A percentile compares a stretch with the other conserved stretches of the same genome.
These are phyloP conservation scores for Haplosporangium sp. DNA, from an alignment of 371 early-diverging fungal genomes.

Conservation along the genomic window DNA sequence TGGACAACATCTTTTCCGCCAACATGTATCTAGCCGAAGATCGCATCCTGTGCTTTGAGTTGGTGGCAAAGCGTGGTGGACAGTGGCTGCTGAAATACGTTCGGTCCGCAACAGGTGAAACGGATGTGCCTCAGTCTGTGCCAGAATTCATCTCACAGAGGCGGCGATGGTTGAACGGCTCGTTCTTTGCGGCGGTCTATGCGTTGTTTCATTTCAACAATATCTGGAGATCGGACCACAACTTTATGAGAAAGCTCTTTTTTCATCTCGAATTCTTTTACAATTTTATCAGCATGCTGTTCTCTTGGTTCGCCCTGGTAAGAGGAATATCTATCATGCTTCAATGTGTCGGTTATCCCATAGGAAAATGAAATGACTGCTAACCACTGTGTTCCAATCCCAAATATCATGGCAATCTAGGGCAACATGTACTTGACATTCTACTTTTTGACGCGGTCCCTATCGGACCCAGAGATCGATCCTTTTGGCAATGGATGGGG, in stretches of 20 bases:
- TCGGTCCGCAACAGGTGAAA: slow-evolving; percentile 77
- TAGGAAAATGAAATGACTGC: not conserved
- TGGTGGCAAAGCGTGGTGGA: slow-evolving; percentile 81
- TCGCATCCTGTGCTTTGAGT: slow-evolving; percentile 89
- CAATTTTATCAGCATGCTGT: slow-evolving; percentile 75
- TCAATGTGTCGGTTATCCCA: too few relatives aligned
- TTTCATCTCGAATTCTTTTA: slow-evolving; percentile 79
- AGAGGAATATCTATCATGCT: slow-evolving; percentile 15
- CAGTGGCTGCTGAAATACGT: slow-evolving; percentile 79
- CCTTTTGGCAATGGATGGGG: slow-evolving; percentile 78
- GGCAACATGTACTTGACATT: slow-evolving; percentile 89
- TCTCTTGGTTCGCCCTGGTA: slow-evolving; percentile 82
- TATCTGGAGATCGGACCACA: slow-evolving; percentile 80
- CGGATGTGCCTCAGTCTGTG: slow-evolving; percentile 86
- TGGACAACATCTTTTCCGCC: slow-evolving; percentile 68
- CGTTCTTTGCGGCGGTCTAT: slow-evolving; percentile 94
- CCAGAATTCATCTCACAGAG: slow-evolving; percentile 93
- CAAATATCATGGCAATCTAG: too few relatives aligned
- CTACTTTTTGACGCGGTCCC: slow-evolving; percentile 78
- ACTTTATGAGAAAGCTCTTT: slow-evolving; percentile 67
- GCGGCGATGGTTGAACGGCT: slow-evolving; percentile 95
- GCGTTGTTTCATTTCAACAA: slow-evolving; percentile 82
- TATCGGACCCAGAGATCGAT: slow-evolving; percentile 65
- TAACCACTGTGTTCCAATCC: too few relatives aligned
- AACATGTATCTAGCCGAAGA: slow-evolving; percentile 89